phyloP scores from a whole-genome alignment of 768 basidiomycete species.

The Agrocybe praecox region DNA sequence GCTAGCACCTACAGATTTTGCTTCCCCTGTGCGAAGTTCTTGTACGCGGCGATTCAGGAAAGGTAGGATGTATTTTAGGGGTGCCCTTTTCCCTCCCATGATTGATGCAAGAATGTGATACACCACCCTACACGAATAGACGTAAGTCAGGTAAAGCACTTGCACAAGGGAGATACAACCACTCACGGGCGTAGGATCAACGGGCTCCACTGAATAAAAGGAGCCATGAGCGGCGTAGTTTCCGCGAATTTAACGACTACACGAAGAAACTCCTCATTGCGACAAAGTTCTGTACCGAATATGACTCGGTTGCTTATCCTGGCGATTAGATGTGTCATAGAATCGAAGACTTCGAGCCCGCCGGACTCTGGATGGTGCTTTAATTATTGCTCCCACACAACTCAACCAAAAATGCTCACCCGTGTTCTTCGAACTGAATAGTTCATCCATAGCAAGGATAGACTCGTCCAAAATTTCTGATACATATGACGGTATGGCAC shows the following conservation, averaged over 20 bases:
- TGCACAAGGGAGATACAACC: not conserved
- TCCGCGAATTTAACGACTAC: conserved; percentile 37
- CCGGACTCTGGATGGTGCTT: conserved; percentile 18
- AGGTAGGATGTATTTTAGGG: conserved; percentile 30
- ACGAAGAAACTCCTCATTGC: conserved; percentile 34
- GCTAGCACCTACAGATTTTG: conserved; percentile 25
- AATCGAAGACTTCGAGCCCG: conserved; percentile 31
- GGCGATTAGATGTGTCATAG: conserved; percentile 39
- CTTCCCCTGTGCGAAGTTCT: conserved; percentile 20
- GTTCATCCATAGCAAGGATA: conserved; percentile 29
- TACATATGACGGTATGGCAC: conserved; percentile 35
- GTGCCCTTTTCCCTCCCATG: conserved; percentile 34
- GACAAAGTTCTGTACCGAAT: conserved; percentile 36
- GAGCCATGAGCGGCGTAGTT: conserved; percentile 33
- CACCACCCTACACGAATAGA: conserved; percentile 22
- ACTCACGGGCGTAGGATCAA: conserved; percentile 28
- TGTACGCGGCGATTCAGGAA: conserved; percentile 27
- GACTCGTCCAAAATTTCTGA: conserved; percentile 39
- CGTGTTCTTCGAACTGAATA: conserved; percentile 17
- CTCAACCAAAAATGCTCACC: not conserved
- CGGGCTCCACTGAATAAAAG: conserved; percentile 35
- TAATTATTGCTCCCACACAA: not conserved
- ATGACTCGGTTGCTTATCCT: conserved; percentile 40
- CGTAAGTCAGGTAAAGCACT: not conserved
- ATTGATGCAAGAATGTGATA: conserved; percentile 33